phyloP scores from a whole-genome alignment of 2,329 filamentous ascomycete genomes.

The Sarocladium strictum region DNA sequence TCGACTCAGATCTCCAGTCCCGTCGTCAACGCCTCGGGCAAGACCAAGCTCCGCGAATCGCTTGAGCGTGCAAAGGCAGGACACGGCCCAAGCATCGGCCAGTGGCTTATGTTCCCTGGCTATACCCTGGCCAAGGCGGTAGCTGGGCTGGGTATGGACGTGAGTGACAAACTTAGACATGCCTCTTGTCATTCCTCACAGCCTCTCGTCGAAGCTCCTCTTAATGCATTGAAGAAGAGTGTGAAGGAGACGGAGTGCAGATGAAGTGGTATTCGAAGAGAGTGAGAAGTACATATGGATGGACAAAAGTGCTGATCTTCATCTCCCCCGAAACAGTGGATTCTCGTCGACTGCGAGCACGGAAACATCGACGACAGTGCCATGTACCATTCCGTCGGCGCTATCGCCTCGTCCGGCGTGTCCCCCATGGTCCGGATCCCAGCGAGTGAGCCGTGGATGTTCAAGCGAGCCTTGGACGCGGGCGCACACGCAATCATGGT shows the following conservation, averaged over 20 bases:
- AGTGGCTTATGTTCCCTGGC: constrained; percentile 16
- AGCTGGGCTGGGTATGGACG: constrained; percentile 23
- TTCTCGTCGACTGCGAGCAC: constrained; percentile 45
- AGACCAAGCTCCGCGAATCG: constrained; percentile 21
- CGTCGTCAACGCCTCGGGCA: constrained; percentile 18
- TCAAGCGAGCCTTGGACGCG: constrained; percentile 24
- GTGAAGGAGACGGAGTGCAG: no score
- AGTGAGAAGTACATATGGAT: no score
- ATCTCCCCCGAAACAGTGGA: constrained; percentile 31
- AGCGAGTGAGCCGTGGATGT: constrained; percentile 21
- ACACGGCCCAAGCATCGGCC: constrained; percentile 18
- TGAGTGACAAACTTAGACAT: constrained; percentile 13
- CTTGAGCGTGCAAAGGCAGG: constrained; percentile 22
- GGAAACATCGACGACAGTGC: constrained; percentile 34
- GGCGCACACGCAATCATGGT: constrained; percentile 25
- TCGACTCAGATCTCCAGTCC: constrained; percentile 7
- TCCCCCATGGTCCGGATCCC: constrained; percentile 32
- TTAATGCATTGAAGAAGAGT: no score
- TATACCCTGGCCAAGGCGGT: constrained; percentile 24
- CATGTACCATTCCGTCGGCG: constrained; percentile 40
- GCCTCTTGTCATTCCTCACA: no score
- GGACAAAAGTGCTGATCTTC: neutral
- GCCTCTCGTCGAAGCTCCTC: no score
- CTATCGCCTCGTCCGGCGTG: constrained; percentile 30
- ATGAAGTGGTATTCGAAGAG: no score